Base-by-base conservation (phyloP, 2,329 filamentous ascomycete species). In the Stachybotrys elegans region DNA sequence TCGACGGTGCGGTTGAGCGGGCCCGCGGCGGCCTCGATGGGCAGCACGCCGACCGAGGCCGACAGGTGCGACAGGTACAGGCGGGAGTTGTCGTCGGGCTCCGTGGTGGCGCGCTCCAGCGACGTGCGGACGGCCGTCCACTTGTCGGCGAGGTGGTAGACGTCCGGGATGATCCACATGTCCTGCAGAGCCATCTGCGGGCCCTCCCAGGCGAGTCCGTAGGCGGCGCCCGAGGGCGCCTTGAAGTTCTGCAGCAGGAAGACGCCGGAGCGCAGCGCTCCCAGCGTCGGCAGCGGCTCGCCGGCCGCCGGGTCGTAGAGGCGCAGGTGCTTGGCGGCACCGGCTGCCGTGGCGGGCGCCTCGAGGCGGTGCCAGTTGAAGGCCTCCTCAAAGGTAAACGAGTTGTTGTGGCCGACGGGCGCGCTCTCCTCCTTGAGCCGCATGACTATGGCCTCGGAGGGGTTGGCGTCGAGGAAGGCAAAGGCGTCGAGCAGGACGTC, bases 21-120 rank as follows among this genome's bases (percentile, higher is more conserved):
- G 0, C 73, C 72, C 0, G 72, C 72, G 11, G 72, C 72, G 2
- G 71, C 73, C 51, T 72, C 69, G 41, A 76, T 72, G 29, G 73
- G 73, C 46, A 71, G 48, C 9, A 76, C 70, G 29, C 70, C 71
- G 3, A 74, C 64, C 17, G 67, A 69, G 13, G 72, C 73, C 14
- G 70, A 74, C 19, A 73, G 50, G 52, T 76, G 73, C 16, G 70
- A 63, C 14, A 76, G 58, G 50, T 68, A 74, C 14, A 76, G 57
- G 7, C 53, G 46, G 22, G 53, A 44, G 55, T 70, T 69, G 46
- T 65, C 58, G 16, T 57, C 54, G 14, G 52, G 44, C 4, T 56
- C 53, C 4, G 57, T 53, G 29, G 61, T 60, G 6, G 71, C 69
- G 21, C 54, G 56, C 46, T 61, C 57, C 21, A 76, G 61, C 13